Evolutionary conservation across 1,284 basidiomycete species (phyloP), one percentile per base, ranked within the genome.

Genomic region (Naganishia sp.): DNA sequence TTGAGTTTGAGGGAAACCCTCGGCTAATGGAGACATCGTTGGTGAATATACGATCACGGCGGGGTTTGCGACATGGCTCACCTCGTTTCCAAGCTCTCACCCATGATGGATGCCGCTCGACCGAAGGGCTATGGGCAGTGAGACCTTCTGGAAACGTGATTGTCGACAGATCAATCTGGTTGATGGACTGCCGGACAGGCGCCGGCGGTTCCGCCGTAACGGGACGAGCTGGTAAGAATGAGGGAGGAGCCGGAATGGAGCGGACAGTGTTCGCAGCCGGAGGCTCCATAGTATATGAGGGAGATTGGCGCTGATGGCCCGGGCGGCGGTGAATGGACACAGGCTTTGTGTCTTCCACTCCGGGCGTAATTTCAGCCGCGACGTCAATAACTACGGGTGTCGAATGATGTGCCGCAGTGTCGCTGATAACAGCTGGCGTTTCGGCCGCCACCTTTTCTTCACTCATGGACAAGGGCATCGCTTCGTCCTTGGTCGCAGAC

Each of bases 121-220:
- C 67, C 39, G 46, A 52, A 6, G 52, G 58, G 53, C 64, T 66
- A 7, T 60, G 35, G 3, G 17, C 57, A 11, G 49, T 31, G 4
- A 68, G 46, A 28, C 67, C 67, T 56, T 65, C 67, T 2, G 67
- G 67, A 6, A 58, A 68, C 5, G 21, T 54, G 42, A 68, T 53
- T 17, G 41, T 60, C 4, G 60, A 46, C 23, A 61, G 61, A 43
- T 56, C 49, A 17, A 61, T 53, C 4, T 51, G 43, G 1, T 46
- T 41, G n/a, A 64, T 25, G 11, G 49, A 45, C 35, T 45, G 43
- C 23, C 60, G 43, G 6, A 41, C 41, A 18, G 51, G 25, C n/a
- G 52, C 32, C 13, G 28, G 50, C 39, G 32, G 61, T 43, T 43
- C 50, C 31, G 46, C 21, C n/a, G 45, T 65, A 13, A 31, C 18